phyloP scores from a whole-genome alignment of 257 asterid species.

The Lycium barbarum region DNA sequence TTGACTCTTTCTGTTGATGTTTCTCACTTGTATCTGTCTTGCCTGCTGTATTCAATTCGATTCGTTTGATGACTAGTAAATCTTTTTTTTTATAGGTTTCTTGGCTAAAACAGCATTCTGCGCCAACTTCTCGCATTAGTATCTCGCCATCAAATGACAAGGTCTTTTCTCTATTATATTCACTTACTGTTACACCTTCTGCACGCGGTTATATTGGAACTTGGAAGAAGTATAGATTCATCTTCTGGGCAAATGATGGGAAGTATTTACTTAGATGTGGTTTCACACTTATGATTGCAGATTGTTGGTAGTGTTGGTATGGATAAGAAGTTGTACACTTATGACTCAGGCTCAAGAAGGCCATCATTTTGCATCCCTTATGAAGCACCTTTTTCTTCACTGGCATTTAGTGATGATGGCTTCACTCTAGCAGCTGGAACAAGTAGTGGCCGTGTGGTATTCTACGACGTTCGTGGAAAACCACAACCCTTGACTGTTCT shows the following conservation, averaged over 20 bases:
- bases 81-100: conserved; percentile 65
- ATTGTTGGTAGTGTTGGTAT: conserved; percentile 93
- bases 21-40: not conserved
- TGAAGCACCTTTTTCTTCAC: conserved; percentile 92
- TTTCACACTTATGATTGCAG: conserved; percentile 49
- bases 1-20: not conserved
- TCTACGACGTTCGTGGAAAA: conserved; percentile 94
- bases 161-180: conserved; percentile 55
- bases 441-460: conserved; percentile 84
- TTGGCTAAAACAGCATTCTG: conserved; percentile 97
- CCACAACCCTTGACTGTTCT: conserved; percentile 92
- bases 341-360: conserved; percentile 85
- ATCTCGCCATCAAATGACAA: conserved; percentile 96
- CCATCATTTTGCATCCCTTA: conserved; percentile 85
- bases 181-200: conserved; percentile 18
- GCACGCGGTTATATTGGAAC: conserved; percentile 15
- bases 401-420: conserved; percentile 93
- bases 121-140: conserved; percentile 92
- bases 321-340: conserved; percentile 93
- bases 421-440: conserved; percentile 94
- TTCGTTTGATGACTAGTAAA: not conserved
- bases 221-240: conserved; percentile 26
- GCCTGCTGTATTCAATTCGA: not conserved
- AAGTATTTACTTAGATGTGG: conserved; percentile 28
- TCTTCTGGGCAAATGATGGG: conserved; percentile 25